Conservation (phyloP, 2,329 filamentous ascomycete genomes). For the Cladosporium halotolerans region DNA sequence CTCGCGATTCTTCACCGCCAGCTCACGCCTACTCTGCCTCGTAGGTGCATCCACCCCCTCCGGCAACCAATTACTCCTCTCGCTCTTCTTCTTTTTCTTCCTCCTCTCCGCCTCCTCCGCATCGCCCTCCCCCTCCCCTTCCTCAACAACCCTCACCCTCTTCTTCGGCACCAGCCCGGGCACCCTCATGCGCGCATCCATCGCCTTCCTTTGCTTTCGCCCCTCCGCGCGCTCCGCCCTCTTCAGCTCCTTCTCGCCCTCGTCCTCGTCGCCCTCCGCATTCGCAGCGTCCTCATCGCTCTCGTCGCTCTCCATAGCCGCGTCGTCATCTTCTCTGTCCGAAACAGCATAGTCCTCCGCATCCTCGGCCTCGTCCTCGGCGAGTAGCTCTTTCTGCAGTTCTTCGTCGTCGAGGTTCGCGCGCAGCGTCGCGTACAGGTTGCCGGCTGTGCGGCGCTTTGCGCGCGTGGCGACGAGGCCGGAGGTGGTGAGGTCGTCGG, state of each 20-base stretch:
- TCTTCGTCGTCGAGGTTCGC: constrained; percentile 48
- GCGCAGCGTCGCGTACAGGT: constrained; percentile 72
- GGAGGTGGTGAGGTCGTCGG: constrained; percentile 24
- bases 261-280: constrained; percentile 59
- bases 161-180: constrained; percentile 54
- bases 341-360: constrained; percentile 36
- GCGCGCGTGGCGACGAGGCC: constrained; percentile 65
- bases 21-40: constrained; percentile 55
- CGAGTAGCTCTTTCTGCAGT: constrained; percentile 35
- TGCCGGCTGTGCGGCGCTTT: constrained; percentile 75
- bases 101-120: constrained; percentile 11
- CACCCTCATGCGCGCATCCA: constrained; percentile 62
- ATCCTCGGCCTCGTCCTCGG: constrained; percentile 48
- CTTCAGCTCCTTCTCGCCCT: constrained; percentile 82
- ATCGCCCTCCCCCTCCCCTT: constrained; percentile 15
- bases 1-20: constrained; percentile 56
- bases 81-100: constrained; percentile 70
- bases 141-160: constrained; percentile 53
- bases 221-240: constrained; percentile 65
- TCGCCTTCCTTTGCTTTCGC: constrained; percentile 74
- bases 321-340: constrained; percentile 48
- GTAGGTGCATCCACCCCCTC: constrained; percentile 56
- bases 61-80: constrained; percentile 64
- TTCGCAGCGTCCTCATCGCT: constrained; percentile 64
- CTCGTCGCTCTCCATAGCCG: constrained; percentile 77